These are phyloP conservation scores for Capronia coronata DNA, from an alignment of 2,329 filamentous ascomycete species.

Conservation along the genomic window DNA sequence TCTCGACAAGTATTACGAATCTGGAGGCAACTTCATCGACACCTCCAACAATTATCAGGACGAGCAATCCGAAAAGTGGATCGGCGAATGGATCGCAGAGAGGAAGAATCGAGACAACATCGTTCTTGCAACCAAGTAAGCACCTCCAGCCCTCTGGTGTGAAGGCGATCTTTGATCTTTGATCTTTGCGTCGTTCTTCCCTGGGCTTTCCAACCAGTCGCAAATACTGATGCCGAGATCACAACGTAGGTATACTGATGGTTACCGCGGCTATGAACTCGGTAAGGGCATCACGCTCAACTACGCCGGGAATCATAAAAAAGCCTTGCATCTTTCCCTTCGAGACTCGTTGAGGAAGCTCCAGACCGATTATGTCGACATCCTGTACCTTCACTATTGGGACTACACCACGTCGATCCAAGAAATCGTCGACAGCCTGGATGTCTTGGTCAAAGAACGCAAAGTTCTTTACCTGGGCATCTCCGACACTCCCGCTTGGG, in stretches of 20 bases:
- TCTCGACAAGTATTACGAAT: conserved; percentile 57
- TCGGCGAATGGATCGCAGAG: conserved; percentile 52
- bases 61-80: conserved; percentile 57
- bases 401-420: conserved; percentile 59
- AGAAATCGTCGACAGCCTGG: conserved; percentile 62
- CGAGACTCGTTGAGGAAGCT: conserved; percentile 32
- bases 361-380: conserved; percentile 34
- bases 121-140: conserved; percentile 52
- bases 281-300: conserved; percentile 38
- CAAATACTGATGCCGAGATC: too few relatives aligned
- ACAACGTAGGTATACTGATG: conserved; percentile 24
- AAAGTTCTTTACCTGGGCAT: conserved; percentile 61
- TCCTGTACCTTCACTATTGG: conserved; percentile 44
- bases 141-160: too few relatives aligned
- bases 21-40: conserved; percentile 68
- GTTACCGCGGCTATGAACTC: conserved; percentile 29
- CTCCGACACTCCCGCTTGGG: conserved; percentile 15
- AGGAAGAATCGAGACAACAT: conserved; percentile 44
- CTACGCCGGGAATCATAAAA: conserved; percentile 37
- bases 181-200: not conserved
- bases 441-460: conserved; percentile 53
- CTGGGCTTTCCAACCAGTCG: too few relatives aligned
- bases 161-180: too few relatives aligned
- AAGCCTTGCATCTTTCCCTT: conserved; percentile 31
- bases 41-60: conserved; percentile 61